phyloP scores from a whole-genome alignment of 192 early-diverging fungal genomes.

The Coemansia sp. region DNA sequence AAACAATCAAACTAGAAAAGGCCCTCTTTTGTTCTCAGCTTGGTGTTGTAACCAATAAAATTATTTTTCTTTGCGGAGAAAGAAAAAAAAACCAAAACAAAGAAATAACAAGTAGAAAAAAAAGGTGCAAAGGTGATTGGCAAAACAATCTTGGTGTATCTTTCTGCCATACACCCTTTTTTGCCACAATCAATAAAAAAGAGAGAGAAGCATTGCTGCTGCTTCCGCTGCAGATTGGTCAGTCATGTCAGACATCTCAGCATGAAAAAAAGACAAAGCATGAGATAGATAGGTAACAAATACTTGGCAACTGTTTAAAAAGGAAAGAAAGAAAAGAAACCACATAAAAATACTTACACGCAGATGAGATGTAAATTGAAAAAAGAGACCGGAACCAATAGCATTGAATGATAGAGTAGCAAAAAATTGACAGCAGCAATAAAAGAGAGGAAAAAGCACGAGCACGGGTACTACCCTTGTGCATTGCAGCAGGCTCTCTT shows the following conservation, averaged over 20 bases:
- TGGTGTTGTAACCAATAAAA: no score
- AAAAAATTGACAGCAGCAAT: conserved; percentile 1
- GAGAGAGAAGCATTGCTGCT: not conserved
- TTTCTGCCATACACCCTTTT: not conserved
- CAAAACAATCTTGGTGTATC: not conserved
- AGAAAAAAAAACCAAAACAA: not conserved
- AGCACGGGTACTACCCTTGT: not conserved
- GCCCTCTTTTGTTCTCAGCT: not conserved
- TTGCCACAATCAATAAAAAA: not conserved
- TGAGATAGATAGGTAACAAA: not conserved
- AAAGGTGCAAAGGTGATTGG: not conserved
- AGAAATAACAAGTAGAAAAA: no score
- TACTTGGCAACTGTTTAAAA: not conserved
- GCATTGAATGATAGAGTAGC: not conserved
- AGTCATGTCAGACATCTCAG: not conserved
- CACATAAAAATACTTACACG: not conserved
- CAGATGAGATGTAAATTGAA: not conserved
- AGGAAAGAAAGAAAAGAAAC: not conserved
- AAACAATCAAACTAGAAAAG: not conserved
- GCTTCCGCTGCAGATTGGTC: not conserved
- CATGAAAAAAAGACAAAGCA: not conserved
- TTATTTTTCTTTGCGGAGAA: not conserved
- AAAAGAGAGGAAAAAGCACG: not conserved
- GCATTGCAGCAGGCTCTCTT: not conserved
- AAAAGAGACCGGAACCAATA: not conserved